Evolutionary conservation across 352 stramenopile species (phyloP), one percentile per base, ranked within the genome.

Genomic region (Phytophthora sojae): DNA sequence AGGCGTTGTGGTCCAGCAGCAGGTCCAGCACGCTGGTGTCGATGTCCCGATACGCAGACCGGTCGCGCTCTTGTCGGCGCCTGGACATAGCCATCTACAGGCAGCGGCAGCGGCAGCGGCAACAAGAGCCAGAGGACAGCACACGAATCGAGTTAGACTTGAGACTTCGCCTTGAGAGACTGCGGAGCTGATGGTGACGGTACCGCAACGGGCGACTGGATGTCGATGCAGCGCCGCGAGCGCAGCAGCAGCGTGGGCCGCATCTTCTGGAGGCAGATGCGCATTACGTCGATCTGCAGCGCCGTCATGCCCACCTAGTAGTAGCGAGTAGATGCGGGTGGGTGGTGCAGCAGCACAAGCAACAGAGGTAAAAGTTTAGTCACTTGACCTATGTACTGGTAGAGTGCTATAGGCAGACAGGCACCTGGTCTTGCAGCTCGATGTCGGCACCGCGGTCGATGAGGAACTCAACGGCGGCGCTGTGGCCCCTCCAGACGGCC

Each of bases 261-360:
- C 79, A 89, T 89, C 39, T 79, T 80, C 61, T 80, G 67, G 37
- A 89, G 67, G 35, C 74, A 78, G 9, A 83, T 72, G 21, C 79
- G 79, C 59, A 84, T 61, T 9, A 86, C 53, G 15, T 85, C 79
- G 57, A 85, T 76, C 59, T 86, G 71, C 25, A 89, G 74, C 11
- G 79, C 69, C 35, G 81, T 85, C 62, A 83, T 75, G 44, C 81
- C 76, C 11, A 65, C 67, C 65, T 77, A 23, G 12, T 7, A 17
- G 42, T n/a, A n/a, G n/a, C n/a, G n/a, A n/a, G n/a, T n/a, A n/a
- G n/a, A n/a, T n/a, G n/a, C 17, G 12, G 7, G 12, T 17, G 12
- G 39, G 1, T 49, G 42, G 42, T n/a, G n/a, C n/a, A n/a, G n/a
- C n/a, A n/a, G n/a, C n/a, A n/a, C n/a, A n/a, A n/a, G n/a, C 9